A percentile compares a stretch with the other conserved stretches of the same genome.
phyloP scores from a whole-genome alignment of 192 early-diverging fungal genomes.

The Linnemannia zychae region DNA sequence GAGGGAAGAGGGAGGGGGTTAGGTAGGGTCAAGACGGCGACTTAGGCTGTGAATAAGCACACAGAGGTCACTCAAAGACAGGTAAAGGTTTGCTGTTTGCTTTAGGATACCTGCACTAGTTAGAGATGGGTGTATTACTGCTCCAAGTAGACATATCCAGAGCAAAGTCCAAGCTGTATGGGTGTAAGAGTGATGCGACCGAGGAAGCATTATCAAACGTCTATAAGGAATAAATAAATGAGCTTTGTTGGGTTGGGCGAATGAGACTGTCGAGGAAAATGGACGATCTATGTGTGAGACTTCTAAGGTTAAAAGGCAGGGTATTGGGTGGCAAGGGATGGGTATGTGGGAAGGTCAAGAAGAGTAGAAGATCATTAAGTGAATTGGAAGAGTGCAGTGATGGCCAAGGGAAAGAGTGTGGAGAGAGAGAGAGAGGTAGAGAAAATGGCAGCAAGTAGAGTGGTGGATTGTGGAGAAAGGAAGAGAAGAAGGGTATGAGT shows the following conservation, averaged over 20 bases:
- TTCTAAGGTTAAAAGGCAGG: background rate
- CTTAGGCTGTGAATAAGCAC: background rate
- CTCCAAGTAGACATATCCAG: background rate
- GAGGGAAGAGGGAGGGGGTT: background rate
- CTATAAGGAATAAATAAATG: background rate
- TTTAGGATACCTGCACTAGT: constrained; percentile 29
- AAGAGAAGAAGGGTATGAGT: background rate
- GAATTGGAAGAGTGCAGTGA: too few species aligned
- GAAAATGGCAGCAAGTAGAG: background rate
- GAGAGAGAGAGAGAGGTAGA: background rate
- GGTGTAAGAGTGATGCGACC: background rate
- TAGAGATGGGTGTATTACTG: background rate
- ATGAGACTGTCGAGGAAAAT: background rate
- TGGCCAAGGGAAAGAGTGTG: background rate
- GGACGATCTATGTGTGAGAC: background rate
- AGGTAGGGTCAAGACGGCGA: background rate
- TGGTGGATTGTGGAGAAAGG: background rate
- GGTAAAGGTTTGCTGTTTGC: too few species aligned
- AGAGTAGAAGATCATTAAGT: background rate
- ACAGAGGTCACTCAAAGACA: too few species aligned
- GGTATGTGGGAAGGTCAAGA: constrained; percentile 12
- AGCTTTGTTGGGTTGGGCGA: background rate
- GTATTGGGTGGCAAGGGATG: background rate
- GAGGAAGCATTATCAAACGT: constrained; percentile 15
- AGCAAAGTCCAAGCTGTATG: background rate